Evolutionary conservation across 371 early-diverging fungal genomes (phyloP).

Genomic region (Vavraia culicis): DNA sequence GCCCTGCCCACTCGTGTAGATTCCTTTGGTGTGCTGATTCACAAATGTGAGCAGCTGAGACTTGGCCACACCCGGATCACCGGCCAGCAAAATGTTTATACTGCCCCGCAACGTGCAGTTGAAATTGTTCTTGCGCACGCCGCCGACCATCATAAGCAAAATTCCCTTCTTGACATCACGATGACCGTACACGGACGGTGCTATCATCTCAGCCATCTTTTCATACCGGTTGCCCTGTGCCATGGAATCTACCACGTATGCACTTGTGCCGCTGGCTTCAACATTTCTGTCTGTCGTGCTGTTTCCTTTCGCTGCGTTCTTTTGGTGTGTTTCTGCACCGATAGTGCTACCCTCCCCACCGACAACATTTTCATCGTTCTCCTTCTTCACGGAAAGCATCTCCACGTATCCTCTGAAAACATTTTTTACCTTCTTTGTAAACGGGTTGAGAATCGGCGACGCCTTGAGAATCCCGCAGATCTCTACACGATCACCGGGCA

Average conservation of each 20-base stretch:
- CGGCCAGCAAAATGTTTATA: slow-evolving; percentile 44
- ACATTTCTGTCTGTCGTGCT: neutral
- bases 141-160: slow-evolving; percentile 85
- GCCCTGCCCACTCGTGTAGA: slow-evolving; percentile 95
- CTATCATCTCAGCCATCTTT: slow-evolving; percentile 46
- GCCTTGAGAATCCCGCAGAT: slow-evolving; percentile 84
- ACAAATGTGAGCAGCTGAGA: slow-evolving; percentile 46
- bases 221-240: slow-evolving; percentile 27
- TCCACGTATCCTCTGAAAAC: slow-evolving; percentile 86
- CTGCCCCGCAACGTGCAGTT: slow-evolving; percentile 41
- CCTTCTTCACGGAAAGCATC: slow-evolving; percentile 57
- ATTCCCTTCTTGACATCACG: slow-evolving; percentile 91
- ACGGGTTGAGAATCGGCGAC: slow-evolving; percentile 70
- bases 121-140: slow-evolving; percentile 45
- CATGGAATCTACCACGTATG: slow-evolving; percentile 45
- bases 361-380: slow-evolving; percentile 33
- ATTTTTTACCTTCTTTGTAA: slow-evolving; percentile 64
- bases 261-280: slow-evolving; percentile 38
- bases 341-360: neutral
- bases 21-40: slow-evolving; percentile 75
- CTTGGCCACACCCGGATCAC: slow-evolving; percentile 44
- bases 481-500: slow-evolving; percentile 86
- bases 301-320: neutral
- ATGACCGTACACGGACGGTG: slow-evolving; percentile 83
- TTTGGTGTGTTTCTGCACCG: neutral